A percentile compares a stretch with the other conserved stretches of the same genome.
phyloP scores from a whole-genome alignment of 2,329 filamentous ascomycete species.

The Epichloe brachyelytri region DNA sequence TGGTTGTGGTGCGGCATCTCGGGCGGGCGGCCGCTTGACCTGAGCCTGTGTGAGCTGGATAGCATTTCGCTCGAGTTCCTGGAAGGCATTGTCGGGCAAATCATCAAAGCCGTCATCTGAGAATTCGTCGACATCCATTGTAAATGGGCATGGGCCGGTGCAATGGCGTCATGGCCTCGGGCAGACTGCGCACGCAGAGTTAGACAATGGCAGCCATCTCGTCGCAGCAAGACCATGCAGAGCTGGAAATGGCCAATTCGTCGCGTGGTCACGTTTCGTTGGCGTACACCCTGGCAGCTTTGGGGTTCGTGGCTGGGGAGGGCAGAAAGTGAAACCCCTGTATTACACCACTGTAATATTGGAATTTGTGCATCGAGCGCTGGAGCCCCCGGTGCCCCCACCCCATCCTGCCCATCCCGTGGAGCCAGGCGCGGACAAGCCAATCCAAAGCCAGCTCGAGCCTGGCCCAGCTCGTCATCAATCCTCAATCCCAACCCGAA shows the following conservation, averaged over 20 bases:
- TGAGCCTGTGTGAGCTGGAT: constrained; percentile 45
- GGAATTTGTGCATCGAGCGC: no score
- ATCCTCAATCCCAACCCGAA: neutral
- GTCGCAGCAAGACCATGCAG: neutral
- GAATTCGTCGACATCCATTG: constrained; percentile 41
- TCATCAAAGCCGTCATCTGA: constrained; percentile 52
- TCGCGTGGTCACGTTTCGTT: constrained; percentile 8
- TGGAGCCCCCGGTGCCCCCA: no score
- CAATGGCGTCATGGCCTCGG: constrained; percentile 7
- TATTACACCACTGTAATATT: no score
- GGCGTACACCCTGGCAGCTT: neutral
- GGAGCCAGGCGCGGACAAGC: no score
- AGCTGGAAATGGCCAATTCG: constrained; percentile 1
- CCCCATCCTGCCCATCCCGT: no score
- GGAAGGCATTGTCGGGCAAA: constrained; percentile 41
- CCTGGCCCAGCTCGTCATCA: constrained; percentile 1
- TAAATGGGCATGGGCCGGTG: constrained; percentile 10
- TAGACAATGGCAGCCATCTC: neutral
- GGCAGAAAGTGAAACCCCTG: neutral
- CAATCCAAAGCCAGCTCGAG: no score
- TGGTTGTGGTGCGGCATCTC: constrained; percentile 12
- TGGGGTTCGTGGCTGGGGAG: neutral
- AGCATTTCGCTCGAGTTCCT: constrained; percentile 51
- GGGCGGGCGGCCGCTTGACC: constrained; percentile 9
- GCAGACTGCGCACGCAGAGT: neutral